phyloP scores from a whole-genome alignment of 768 basidiomycete species.

The Rhodotorula toruloides region DNA sequence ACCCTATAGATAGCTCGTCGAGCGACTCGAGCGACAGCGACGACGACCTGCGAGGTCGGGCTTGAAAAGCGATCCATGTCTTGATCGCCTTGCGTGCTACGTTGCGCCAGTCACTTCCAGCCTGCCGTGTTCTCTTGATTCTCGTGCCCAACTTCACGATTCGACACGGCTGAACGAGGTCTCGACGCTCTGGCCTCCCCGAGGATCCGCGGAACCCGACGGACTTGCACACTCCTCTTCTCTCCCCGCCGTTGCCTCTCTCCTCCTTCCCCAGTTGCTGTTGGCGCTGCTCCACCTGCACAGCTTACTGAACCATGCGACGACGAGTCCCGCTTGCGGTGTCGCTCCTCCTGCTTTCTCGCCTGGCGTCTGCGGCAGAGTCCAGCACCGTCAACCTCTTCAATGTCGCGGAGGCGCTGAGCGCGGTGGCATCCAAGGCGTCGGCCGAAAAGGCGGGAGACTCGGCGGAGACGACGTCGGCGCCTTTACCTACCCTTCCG shows the following conservation, averaged over 20 bases:
- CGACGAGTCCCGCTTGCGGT: neutral
- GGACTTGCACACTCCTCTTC: neutral
- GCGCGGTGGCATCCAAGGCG: too few species aligned
- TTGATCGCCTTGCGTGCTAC: neutral
- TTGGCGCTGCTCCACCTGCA: neutral
- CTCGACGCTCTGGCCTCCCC: neutral
- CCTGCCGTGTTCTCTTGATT: neutral
- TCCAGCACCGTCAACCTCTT: too few species aligned
- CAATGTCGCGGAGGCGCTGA: too few species aligned
- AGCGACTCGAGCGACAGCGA: conserved; percentile 8
- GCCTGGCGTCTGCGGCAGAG: too few species aligned
- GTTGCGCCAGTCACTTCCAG: neutral
- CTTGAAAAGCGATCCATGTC: too few species aligned
- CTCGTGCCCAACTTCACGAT: neutral
- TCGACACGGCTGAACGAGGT: neutral
- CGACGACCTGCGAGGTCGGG: conserved; percentile 5
- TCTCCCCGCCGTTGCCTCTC: neutral
- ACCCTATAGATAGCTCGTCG: neutral
- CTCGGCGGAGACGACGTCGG: too few species aligned
- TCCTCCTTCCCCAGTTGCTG: neutral
- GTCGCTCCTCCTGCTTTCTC: too few species aligned
- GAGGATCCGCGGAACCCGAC: neutral
- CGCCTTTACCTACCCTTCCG: too few species aligned
- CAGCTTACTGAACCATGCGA: neutral
- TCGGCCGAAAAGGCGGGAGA: too few species aligned